phyloP scores from a whole-genome alignment of 1,284 basidiomycete genomes.

The Ustilago bromivora region DNA sequence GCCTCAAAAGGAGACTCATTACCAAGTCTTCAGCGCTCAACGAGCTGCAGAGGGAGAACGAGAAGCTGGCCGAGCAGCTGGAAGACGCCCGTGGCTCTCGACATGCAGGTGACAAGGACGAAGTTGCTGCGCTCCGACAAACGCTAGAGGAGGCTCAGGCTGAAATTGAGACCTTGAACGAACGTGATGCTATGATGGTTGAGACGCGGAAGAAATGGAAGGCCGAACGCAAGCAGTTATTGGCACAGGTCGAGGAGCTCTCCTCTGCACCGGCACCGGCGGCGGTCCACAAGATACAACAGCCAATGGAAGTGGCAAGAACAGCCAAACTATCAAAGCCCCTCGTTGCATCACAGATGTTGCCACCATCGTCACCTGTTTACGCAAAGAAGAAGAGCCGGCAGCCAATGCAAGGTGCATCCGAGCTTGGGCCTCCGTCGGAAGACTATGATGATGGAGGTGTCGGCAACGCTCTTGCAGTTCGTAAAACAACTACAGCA shows the following conservation, averaged over 20 bases:
- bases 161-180: constrained; percentile 31
- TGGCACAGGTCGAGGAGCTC: constrained; percentile 34
- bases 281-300: neutral
- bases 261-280: constrained; percentile 16
- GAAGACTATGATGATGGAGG: constrained; percentile 32
- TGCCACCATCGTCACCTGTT: constrained; percentile 39
- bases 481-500: constrained; percentile 19
- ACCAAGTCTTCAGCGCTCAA: constrained; percentile 17
- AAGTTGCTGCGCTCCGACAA: constrained; percentile 12
- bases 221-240: constrained; percentile 37
- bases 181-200: constrained; percentile 48
- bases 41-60: constrained; percentile 41
- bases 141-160: constrained; percentile 30
- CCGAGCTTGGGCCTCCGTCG: constrained; percentile 40
- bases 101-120: neutral
- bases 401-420: constrained; percentile 50
- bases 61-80: constrained; percentile 27
- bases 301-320: constrained; percentile 2
- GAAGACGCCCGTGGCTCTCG: constrained; percentile 25
- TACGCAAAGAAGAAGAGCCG: constrained; percentile 40
- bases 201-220: constrained; percentile 49
- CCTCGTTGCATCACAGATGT: constrained; percentile 13
- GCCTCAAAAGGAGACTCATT: constrained; percentile 32
- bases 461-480: neutral
- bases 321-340: constrained; percentile 18